Percentiles rank a stretch among this genome's conserved stretches.
Evolutionary conservation across 805 yeast genomes (phyloP).

Genomic region (Myxozyma neotropica): DNA sequence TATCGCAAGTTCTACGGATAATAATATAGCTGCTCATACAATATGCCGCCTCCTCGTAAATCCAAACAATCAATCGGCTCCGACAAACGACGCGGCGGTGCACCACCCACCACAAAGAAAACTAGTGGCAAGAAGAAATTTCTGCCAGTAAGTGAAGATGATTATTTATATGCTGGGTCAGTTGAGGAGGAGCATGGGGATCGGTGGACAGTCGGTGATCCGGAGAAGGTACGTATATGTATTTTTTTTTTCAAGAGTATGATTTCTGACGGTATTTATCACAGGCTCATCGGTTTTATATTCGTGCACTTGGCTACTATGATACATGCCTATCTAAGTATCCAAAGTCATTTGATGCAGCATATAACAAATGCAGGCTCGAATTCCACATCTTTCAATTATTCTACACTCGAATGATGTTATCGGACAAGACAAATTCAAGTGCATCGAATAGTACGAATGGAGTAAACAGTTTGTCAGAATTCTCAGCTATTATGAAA

Average conservation of each 20-base stretch:
- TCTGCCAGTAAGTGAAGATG: conserved; percentile 29
- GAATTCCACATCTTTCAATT: conserved; percentile 29
- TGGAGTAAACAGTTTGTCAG: not conserved
- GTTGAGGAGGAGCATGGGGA: conserved; percentile 34
- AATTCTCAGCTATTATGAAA: not conserved
- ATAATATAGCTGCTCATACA: not conserved
- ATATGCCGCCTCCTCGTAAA: conserved; percentile 21
- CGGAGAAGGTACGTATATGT: conserved; percentile 23
- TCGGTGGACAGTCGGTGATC: conserved; percentile 30
- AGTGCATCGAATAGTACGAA: not conserved
- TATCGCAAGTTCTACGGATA: too few species aligned
- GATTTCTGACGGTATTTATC: not conserved
- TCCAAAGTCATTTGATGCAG: conserved; percentile 29
- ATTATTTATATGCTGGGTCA: conserved; percentile 29
- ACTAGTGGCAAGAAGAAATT: conserved; percentile 7
- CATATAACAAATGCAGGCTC: conserved; percentile 29
- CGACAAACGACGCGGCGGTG: conserved; percentile 5
- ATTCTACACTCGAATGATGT: conserved; percentile 14
- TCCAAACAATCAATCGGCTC: conserved; percentile 1
- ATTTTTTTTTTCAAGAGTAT: not conserved
- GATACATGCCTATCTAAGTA: conserved; percentile 17
- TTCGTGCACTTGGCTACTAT: conserved; percentile 24
- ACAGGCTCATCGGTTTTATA: conserved; percentile 31
- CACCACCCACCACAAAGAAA: not conserved
- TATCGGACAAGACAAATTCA: not conserved